Evolutionary conservation across 2,329 filamentous ascomycete species (phyloP), one percentile per base, ranked within the genome.

Genomic region (Neofusicoccum laricinum): DNA sequence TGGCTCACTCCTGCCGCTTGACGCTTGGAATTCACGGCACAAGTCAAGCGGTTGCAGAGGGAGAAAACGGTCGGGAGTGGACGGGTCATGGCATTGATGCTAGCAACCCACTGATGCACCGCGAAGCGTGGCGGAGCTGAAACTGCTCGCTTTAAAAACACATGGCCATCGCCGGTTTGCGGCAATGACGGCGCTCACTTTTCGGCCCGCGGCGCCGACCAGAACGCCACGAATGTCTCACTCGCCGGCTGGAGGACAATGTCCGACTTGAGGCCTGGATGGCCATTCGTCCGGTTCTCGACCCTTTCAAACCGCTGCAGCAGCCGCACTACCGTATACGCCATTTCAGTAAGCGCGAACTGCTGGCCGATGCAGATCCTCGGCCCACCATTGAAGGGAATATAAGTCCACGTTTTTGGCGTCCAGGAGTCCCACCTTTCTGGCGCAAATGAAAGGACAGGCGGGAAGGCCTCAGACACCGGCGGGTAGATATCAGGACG

Each of bases 351-450:
- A 30, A 83, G 71, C 12, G 81, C 81, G 67, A 83, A 83, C 64
- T 83, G 80, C 73, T 82, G 81, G 0, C 81, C 81, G 40, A 83
- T 79, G 65, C 81, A 83, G n/a, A 82, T 81, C 1, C 81, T 67
- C 3, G 80, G 80, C 0, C 80, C 79, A 3, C 80, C 80, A 57
- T 82, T 82, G 68, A 82, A 83, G 0, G 81, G 80, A 2, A 66
- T 59, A 67, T 67, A 82, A 1, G 79, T 79, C 82, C 81, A 85
- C 12, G 70, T 68, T 67, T 80, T 81, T 0, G 82, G 82, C 6
- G 77, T 80, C 81, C 81, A 84, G 0, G 66, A 67, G 15, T 82
- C 76, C 82, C 82, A 84, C 38, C 82, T 69, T 64, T 84, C 82
- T 0, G 83, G 83, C 4, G 76, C 76, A 63, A 82, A 85, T 5